phyloP scores from a whole-genome alignment of 106 monocot genomes.

The Narthecium ossifragum region DNA sequence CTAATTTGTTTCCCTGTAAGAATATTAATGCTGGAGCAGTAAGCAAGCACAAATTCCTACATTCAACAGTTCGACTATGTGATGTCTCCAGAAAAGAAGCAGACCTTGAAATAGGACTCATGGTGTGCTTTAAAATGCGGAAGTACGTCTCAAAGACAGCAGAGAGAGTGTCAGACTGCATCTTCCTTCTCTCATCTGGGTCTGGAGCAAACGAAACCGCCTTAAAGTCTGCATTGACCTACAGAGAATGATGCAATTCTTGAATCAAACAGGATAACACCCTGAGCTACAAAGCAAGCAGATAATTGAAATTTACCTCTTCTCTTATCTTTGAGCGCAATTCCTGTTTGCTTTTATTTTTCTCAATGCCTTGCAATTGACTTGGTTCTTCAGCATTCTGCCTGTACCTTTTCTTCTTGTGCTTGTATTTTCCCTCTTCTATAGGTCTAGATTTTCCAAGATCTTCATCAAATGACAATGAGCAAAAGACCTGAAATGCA shows the following conservation, averaged over 20 bases:
- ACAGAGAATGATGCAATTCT: conserved; percentile 9
- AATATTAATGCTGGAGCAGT: too few relatives aligned
- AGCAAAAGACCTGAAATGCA: conserved; percentile 67
- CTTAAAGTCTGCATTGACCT: conserved; percentile 82
- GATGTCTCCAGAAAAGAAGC: too few relatives aligned
- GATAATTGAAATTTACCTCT: conserved; percentile 41
- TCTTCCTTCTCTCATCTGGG: conserved; percentile 41
- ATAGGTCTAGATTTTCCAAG: conserved; percentile 45
- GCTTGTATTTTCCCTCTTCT: conserved; percentile 36
- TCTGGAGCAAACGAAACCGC: conserved; percentile 64
- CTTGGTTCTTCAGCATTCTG: conserved; percentile 34
- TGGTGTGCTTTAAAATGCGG: conserved; percentile 69
- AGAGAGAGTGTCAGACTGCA: conserved; percentile 84
- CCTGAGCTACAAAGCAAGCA: not conserved
- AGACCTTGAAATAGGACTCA: conserved; percentile 44
- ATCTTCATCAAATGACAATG: conserved; percentile 88
- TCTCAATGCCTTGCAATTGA: conserved; percentile 30
- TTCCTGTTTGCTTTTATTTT: conserved; percentile 57
- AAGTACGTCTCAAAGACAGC: conserved; percentile 91
- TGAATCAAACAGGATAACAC: not conserved
- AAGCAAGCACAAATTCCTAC: too few relatives aligned
- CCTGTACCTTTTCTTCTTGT: conserved; percentile 53
- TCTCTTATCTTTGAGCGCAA: conserved; percentile 68
- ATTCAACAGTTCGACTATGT: too few relatives aligned
- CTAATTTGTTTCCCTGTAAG: too few relatives aligned